phyloP scores from a whole-genome alignment of 2,329 filamentous ascomycete species.

The Leptographium radiaticola region DNA sequence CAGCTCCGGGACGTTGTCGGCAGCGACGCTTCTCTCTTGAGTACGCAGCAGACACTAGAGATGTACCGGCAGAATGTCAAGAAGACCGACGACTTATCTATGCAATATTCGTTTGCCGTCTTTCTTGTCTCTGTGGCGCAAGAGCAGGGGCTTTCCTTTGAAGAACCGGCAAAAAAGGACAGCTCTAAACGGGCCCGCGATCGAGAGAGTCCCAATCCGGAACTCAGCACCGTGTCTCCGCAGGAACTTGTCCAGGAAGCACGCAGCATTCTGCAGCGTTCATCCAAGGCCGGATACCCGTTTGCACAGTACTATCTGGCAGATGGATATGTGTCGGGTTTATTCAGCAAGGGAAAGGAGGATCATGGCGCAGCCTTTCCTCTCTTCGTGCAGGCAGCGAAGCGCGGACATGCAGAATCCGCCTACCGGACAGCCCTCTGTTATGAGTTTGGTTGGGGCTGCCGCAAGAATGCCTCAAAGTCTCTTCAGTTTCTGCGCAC shows the following conservation, averaged over 20 bases:
- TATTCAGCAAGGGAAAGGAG: conserved; percentile 89
- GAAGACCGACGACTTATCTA: conserved; percentile 81
- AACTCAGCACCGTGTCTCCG: conserved; percentile 36
- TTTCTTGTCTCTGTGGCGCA: conserved; percentile 85
- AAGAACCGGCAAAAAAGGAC: conserved; percentile 31
- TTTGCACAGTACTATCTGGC: conserved; percentile 97
- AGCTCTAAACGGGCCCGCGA: conserved; percentile 34
- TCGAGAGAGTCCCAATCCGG: conserved; percentile 31
- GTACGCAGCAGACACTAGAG: conserved; percentile 84
- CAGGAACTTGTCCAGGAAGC: conserved; percentile 73
- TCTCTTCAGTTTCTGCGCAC: conserved; percentile 87
- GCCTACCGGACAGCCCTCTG: conserved; percentile 86
- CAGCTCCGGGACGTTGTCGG: conserved; percentile 68
- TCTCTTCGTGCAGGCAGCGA: conserved; percentile 83
- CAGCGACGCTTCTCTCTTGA: conserved; percentile 79
- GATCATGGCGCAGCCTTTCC: conserved; percentile 88
- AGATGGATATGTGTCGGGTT: conserved; percentile 83
- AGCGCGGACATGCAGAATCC: conserved; percentile 94
- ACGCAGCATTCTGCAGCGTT: conserved; percentile 72
- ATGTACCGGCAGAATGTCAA: conserved; percentile 98
- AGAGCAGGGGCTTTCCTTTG: conserved; percentile 51
- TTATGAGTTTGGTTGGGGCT: conserved; percentile 98
- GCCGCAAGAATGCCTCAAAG: conserved; percentile 76
- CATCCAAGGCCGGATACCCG: conserved; percentile 80
- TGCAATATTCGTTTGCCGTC: conserved; percentile 93